Evolutionary conservation across 1,139 yeast genomes (phyloP).

Genomic region (Lodderomyces oxycetoniae): DNA sequence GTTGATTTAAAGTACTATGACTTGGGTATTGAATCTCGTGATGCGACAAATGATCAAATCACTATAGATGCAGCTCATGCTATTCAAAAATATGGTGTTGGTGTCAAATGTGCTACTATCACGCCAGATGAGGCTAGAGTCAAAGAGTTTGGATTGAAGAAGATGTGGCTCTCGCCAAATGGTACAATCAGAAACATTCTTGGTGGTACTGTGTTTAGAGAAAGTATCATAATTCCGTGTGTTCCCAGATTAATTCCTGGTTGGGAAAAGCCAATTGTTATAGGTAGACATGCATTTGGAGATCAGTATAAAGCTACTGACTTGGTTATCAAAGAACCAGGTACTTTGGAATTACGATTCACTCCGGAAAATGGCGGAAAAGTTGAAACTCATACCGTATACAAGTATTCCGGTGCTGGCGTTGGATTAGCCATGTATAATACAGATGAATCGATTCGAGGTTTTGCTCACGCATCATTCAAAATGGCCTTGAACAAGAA

Average conservation of each 20-base stretch:
- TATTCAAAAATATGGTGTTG: constrained; percentile 71
- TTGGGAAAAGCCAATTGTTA: constrained; percentile 79
- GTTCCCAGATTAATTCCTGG: constrained; percentile 73
- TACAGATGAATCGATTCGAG: constrained; percentile 73
- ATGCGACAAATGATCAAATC: constrained; percentile 65
- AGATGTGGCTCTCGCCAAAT: constrained; percentile 85
- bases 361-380: constrained; percentile 60
- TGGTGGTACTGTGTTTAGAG: constrained; percentile 82
- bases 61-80: constrained; percentile 76
- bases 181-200: constrained; percentile 79
- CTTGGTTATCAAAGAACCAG: constrained; percentile 62
- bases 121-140: constrained; percentile 84
- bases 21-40: constrained; percentile 66
- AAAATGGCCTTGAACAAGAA: constrained; percentile 65
- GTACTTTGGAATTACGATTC: constrained; percentile 61
- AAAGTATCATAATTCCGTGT: constrained; percentile 72
- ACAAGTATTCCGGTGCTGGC: constrained; percentile 60
- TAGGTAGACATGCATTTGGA: constrained; percentile 84
- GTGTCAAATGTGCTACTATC: constrained; percentile 81
- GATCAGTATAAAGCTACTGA: constrained; percentile 84
- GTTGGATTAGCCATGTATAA: constrained; percentile 81
- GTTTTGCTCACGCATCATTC: constrained; percentile 77
- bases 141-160: constrained; percentile 64
- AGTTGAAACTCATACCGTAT: constrained; percentile 48
- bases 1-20: constrained; percentile 74